phyloP scores from a whole-genome alignment of 192 early-diverging fungal species.

The Gamsiella multidivaricata region DNA sequence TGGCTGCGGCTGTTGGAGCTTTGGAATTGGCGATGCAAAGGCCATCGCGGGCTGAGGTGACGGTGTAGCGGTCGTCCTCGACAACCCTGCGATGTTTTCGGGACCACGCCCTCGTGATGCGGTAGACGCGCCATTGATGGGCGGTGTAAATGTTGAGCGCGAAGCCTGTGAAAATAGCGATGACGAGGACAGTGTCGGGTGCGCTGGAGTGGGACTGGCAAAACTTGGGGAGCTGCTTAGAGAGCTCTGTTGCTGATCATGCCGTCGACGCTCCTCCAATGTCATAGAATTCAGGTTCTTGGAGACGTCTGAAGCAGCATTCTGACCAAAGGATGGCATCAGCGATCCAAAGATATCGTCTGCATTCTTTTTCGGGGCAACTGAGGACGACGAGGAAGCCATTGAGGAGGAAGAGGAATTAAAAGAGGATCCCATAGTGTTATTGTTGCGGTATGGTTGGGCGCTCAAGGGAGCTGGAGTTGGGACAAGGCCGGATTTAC shows the following conservation, averaged over 20 bases:
- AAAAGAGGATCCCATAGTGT: neutral
- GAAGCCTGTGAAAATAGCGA: slow-evolving; percentile 7
- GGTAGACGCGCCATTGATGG: neutral
- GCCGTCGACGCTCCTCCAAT: slow-evolving; percentile 33
- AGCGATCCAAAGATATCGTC: slow-evolving; percentile 51
- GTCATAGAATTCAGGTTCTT: slow-evolving; percentile 40
- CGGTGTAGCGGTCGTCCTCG: slow-evolving; percentile 1
- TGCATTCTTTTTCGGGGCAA: slow-evolving; percentile 33
- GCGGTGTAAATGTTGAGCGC: neutral
- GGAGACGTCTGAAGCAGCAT: slow-evolving; percentile 1
- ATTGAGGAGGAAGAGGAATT: neutral
- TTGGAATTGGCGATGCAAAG: slow-evolving; percentile 30
- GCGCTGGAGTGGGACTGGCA: neutral
- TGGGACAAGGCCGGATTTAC: slow-evolving; percentile 23
- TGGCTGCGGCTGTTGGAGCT: slow-evolving; percentile 16
- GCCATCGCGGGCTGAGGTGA: neutral
- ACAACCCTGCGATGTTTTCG: slow-evolving; percentile 10
- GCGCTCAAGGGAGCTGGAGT: slow-evolving; percentile 5
- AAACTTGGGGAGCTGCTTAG: slow-evolving; percentile 10
- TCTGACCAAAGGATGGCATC: slow-evolving; percentile 38
- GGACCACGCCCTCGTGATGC: slow-evolving; percentile 22
- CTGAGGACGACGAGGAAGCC: neutral
- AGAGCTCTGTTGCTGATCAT: slow-evolving; percentile 45
- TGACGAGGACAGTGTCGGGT: neutral
- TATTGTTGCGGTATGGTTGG: neutral